Conservation (phyloP, 768 basidiomycete species). For the Flagelloscypha sp. region DNA sequence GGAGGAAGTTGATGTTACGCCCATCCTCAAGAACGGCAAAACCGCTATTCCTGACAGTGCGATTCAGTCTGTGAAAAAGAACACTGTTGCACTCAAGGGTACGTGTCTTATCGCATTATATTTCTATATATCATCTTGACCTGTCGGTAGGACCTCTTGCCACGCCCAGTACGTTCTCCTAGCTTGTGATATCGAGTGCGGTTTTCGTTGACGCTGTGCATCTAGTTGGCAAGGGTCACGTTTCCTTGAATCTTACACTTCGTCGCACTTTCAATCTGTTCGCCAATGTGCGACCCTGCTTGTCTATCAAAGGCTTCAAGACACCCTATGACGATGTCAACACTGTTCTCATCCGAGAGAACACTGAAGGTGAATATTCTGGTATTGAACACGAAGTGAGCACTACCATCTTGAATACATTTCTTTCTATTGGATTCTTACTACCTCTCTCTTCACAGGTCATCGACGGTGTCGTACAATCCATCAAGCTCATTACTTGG, state of each 20-base stretch:
- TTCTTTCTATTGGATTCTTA: conserved; percentile 1
- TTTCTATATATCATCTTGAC: conserved; percentile 3
- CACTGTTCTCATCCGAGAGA: conserved; percentile 97
- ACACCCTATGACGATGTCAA: conserved; percentile 98
- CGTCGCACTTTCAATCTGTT: conserved; percentile 97
- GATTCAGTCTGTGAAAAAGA: conserved; percentile 87
- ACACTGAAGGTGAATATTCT: conserved; percentile 99
- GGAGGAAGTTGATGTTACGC: conserved; percentile 98
- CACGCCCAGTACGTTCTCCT: conserved; percentile 73
- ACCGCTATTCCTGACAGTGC: conserved; percentile 93
- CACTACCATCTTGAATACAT: conserved; percentile 1
- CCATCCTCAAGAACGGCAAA: conserved; percentile 89
- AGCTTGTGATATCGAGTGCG: conserved; percentile 2
- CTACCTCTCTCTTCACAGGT: conserved; percentile 40
- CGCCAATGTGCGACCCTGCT: conserved; percentile 96
- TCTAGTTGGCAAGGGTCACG: conserved; percentile 95
- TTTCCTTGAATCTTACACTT: conserved; percentile 94
- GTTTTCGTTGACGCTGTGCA: conserved; percentile 11
- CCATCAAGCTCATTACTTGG: conserved; percentile 99
- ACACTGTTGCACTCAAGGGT: conserved; percentile 98
- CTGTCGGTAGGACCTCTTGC: conserved; percentile 72
- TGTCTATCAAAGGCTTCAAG: conserved; percentile 93
- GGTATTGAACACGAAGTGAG: conserved; percentile 97
- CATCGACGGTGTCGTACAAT: conserved; percentile 97
- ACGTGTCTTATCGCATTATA: conserved; percentile 12